Evolutionary conservation across 805 yeast genomes (phyloP).

Genomic region (Ogataea dorogensis): DNA sequence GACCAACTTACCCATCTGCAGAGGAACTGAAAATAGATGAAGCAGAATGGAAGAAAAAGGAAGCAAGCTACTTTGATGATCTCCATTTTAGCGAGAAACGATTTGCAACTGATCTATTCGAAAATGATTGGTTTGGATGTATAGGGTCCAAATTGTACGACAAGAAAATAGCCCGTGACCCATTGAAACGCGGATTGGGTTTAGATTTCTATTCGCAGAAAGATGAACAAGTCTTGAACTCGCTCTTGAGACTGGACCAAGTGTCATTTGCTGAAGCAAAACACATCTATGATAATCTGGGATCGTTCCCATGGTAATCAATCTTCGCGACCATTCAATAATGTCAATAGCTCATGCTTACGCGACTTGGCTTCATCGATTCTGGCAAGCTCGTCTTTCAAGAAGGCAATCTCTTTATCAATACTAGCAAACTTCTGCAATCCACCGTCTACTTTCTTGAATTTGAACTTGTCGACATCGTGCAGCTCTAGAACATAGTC

Average conservation of each 20-base stretch:
- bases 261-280: conserved; percentile 30
- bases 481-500: conserved; percentile 70
- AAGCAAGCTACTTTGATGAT: conserved; percentile 43
- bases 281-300: conserved; percentile 19
- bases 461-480: conserved; percentile 54
- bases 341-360: conserved; percentile 52
- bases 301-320: conserved; percentile 26
- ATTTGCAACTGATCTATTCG: conserved; percentile 54
- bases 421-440: conserved; percentile 51
- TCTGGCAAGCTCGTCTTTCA: conserved; percentile 57
- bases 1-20: conserved; percentile 46
- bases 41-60: conserved; percentile 22
- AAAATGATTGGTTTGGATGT: conserved; percentile 58
- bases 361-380: conserved; percentile 61
- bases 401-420: conserved; percentile 71
- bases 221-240: conserved; percentile 17
- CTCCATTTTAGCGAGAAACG: conserved; percentile 47
- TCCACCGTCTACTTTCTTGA: conserved; percentile 33
- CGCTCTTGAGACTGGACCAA: conserved; percentile 29
- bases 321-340: conserved; percentile 43
- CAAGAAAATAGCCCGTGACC: conserved; percentile 58
- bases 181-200: conserved; percentile 36
- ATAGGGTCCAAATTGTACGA: conserved; percentile 37
- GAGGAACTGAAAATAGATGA: conserved; percentile 6
- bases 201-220: conserved; percentile 8